Base-by-base conservation (phyloP, 148 eudicot genomes). In the Rhododendron henanense region DNA sequence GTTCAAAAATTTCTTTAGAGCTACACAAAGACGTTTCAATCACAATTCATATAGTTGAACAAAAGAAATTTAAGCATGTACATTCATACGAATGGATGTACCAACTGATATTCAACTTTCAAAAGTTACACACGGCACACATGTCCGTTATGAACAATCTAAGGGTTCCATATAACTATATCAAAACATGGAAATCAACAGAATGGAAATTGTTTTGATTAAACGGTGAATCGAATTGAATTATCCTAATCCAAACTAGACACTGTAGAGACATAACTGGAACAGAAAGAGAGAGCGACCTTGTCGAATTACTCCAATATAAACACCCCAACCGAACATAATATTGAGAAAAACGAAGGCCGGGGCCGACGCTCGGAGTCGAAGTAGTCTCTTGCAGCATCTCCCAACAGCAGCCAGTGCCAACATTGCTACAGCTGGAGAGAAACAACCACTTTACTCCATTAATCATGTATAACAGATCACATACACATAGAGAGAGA, bases 351-450 rank as follows among this genome's bases (percentile, higher is more conserved):
- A 88, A 84, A 94, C 97, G 65, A 94, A 92, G 48, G 95, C 94
- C 8, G 98, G 95, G 85, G 98, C 92, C 7, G 96, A 95, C 84
- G 90, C 97, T 6, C 90, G 94, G 81, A 94, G 84, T 31, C 93
- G 86, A 0, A 90, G 69, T 51, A 91, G 21, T 80, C 89, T 87
- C 86, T 89, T 90, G 85, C 84, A 88, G 35, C 53, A 84, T 85
- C 89, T 91, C 81, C 90, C 85, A 44, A 90, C 16, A 18, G 87
- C 92, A 37, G 89, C 83, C 63, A 87, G 83, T 47, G 90, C 67
- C 65, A 91, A 45, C 69, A 89, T 59, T 74, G 90, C 85, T 28
- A 82, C 51, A 86, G 79, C 95, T 93, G 92, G 84, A 90, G 53
- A 63, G 55, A 57, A 47, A 21, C 47, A 47, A 81, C 61, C 35